Percentiles rank a stretch among this genome's conserved stretches.
Evolutionary conservation across 2,329 filamentous ascomycete genomes (phyloP).

Genomic region (Fusarium tricinctum): DNA sequence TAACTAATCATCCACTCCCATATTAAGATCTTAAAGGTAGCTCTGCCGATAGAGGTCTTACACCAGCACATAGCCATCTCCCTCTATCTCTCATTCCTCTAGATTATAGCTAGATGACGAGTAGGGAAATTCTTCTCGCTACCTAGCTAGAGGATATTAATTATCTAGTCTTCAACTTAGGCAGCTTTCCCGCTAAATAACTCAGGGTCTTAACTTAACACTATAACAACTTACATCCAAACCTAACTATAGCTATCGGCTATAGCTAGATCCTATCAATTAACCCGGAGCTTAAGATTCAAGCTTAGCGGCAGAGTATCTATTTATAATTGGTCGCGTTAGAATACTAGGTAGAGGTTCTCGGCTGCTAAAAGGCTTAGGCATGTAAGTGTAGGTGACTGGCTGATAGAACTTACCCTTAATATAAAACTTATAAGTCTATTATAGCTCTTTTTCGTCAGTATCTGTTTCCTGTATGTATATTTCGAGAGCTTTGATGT

Average conservation of each 20-base stretch:
- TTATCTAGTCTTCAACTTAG: slow-evolving; percentile 10
- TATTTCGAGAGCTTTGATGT: slow-evolving; percentile 15
- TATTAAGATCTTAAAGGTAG: not conserved
- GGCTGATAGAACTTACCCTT: slow-evolving; percentile 16
- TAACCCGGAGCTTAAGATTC: slow-evolving; percentile 27
- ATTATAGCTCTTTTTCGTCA: slow-evolving; percentile 19
- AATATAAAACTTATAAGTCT: slow-evolving; percentile 31
- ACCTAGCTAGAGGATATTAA: slow-evolving; percentile 1
- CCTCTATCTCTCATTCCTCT: slow-evolving; percentile 12
- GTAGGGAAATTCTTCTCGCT: not conserved
- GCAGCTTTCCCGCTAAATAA: slow-evolving; percentile 11
- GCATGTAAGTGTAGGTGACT: not conserved
- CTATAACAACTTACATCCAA: slow-evolving; percentile 26
- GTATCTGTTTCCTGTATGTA: slow-evolving; percentile 20
- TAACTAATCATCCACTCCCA: not conserved
- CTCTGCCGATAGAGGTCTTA: not conserved
- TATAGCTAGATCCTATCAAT: slow-evolving; percentile 17
- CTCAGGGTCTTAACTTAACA: not conserved
- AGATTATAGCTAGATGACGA: slow-evolving; percentile 3
- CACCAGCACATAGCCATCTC: not conserved
- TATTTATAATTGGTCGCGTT: not conserved
- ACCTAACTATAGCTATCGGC: slow-evolving; percentile 33
- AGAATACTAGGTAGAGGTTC: not conserved
- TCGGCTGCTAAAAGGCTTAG: not conserved
- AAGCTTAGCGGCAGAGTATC: slow-evolving; percentile 19